These are phyloP conservation scores for Protomyces inouyei DNA, from an alignment of 1,139 yeast genomes.

Conservation along the genomic window DNA sequence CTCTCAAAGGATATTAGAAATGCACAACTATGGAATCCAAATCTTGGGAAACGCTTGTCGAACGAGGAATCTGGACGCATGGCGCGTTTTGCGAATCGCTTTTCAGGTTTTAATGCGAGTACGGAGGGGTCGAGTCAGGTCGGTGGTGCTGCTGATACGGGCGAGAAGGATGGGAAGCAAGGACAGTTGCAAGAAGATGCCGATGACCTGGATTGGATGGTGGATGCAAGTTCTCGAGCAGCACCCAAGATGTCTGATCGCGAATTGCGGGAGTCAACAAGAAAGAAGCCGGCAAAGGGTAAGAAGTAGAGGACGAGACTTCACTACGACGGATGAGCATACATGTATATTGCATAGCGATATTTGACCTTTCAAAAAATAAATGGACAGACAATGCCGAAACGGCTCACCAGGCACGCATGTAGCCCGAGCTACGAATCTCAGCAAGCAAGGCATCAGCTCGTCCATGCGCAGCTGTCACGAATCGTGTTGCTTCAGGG, in stretches of 20 bases:
- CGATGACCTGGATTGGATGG: slow-evolving; percentile 26
- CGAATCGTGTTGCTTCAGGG: background rate
- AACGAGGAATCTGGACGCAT: slow-evolving; percentile 26
- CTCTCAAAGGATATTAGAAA: slow-evolving; percentile 27
- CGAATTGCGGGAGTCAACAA: slow-evolving; percentile 13
- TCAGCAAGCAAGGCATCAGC: background rate
- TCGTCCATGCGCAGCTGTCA: background rate
- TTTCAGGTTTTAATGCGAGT: slow-evolving; percentile 7
- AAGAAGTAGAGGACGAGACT: slow-evolving; percentile 2
- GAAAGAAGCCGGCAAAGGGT: slow-evolving; percentile 24
- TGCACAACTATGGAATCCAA: slow-evolving; percentile 28
- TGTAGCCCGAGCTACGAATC: background rate
- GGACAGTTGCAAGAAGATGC: background rate
- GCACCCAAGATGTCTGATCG: slow-evolving; percentile 25
- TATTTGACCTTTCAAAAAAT: too few species aligned
- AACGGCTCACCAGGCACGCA: background rate
- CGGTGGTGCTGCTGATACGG: background rate
- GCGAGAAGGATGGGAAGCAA: background rate
- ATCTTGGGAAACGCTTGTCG: slow-evolving; percentile 14
- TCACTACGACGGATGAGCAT: background rate
- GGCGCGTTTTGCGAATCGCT: slow-evolving; percentile 23
- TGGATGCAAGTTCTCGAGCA: slow-evolving; percentile 4
- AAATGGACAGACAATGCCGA: too few species aligned
- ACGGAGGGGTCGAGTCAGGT: background rate
- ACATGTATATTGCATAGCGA: background rate